Base-by-base conservation (phyloP, 768 basidiomycete species). In the Auriscalpium vulgare region DNA sequence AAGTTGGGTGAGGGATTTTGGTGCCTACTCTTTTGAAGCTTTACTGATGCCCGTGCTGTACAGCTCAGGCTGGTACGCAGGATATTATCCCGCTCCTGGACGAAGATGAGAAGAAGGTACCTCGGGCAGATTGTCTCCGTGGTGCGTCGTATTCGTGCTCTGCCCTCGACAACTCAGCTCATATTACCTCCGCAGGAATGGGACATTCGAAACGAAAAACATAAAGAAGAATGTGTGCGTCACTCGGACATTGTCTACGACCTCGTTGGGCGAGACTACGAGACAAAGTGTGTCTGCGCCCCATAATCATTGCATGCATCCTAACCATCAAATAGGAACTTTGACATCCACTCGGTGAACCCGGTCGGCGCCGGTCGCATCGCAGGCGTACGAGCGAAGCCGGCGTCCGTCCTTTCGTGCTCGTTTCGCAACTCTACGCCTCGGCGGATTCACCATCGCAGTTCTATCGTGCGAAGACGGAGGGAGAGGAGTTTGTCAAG, bases 211-310 rank as follows among this genome's bases (percentile, higher is more conserved):
- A 87, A 91, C 67, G 88, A 92, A 65, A 79, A 84, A 51, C 92
- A 95, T 67, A 97, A 95, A 63, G 90, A 83, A 40, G 95, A 97
- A 68, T 97, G 94, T 70, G 69, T 98, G 57, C 79, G 91, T 62
- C 93, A 97, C 71, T 97, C 95, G 17, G 92, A 98, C 68, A 88
- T 87, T 5, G 97, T 99, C 19, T 97, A 94, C 77, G 98, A 97
- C 73, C 86, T 97, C 56, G 87, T 90, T 51, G 94, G 95, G 17
- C 78, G 95, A 51, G 91, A 98, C 69, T 95, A 87, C 68, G 89
- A 91, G 74, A 99, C 97, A 58, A 95, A 95, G 95, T 95, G 63
- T 51, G 80, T 67, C 48, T 47, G 35, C 56, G 44, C 40, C 34
- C 35, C 17, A 4, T n/a, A 13, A 7, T 36, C 16, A 16, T 34